phyloP scores from a whole-genome alignment of 371 early-diverging fungal species.

The Actinomucor elegans region DNA sequence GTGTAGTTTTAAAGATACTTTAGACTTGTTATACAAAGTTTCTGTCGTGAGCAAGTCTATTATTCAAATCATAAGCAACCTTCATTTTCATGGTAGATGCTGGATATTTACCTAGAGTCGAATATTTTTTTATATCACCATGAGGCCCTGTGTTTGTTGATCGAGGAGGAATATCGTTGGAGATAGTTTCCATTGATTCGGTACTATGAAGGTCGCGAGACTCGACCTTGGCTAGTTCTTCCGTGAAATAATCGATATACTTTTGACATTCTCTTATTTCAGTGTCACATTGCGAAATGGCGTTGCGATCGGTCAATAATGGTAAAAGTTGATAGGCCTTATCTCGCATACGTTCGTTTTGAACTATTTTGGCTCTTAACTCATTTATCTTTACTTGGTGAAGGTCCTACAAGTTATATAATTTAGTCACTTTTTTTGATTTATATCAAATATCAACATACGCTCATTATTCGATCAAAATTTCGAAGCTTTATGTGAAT shows the following conservation, averaged over 20 bases:
- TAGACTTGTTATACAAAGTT: slow-evolving; percentile 77
- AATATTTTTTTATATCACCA: slow-evolving; percentile 32
- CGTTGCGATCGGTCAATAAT: slow-evolving; percentile 66
- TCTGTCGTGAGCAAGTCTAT: slow-evolving; percentile 72
- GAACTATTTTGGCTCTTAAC: slow-evolving; percentile 58
- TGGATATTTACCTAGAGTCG: slow-evolving; percentile 38
- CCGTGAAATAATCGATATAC: slow-evolving; percentile 80
- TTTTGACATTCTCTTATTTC: slow-evolving; percentile 78
- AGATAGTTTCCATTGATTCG: background rate
- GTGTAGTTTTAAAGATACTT: slow-evolving; percentile 83
- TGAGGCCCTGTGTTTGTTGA: slow-evolving; percentile 18
- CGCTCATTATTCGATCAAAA: too few species aligned
- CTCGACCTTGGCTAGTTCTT: slow-evolving; percentile 50
- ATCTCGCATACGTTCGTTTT: slow-evolving; percentile 67
- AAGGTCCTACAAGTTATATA: slow-evolving; percentile 8
- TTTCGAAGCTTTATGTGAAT: too few species aligned
- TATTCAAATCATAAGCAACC: too few species aligned
- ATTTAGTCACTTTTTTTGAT: too few species aligned
- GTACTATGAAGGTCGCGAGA: slow-evolving; percentile 5
- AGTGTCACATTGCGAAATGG: slow-evolving; percentile 75
- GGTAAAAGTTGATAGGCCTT: slow-evolving; percentile 71
- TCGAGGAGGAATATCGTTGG: slow-evolving; percentile 18
- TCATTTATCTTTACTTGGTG: slow-evolving; percentile 43
- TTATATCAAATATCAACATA: too few species aligned
- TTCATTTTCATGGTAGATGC: too few species aligned